Conservation (phyloP, 139 green algal genomes). For the Volvox reticuliferus region DNA sequence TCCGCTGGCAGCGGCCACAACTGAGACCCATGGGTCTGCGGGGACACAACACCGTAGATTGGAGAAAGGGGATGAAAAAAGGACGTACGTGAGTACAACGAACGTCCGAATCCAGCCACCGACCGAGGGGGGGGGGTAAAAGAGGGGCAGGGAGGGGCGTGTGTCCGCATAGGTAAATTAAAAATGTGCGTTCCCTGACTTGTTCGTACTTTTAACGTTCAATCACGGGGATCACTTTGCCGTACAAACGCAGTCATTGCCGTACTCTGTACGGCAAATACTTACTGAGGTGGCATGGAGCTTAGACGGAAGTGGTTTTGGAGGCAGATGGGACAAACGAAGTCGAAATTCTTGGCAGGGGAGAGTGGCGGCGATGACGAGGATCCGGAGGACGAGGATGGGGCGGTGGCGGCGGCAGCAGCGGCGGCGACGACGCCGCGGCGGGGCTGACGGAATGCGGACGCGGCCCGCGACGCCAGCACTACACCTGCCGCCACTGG, state of each 20-base stretch:
- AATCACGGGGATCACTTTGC: too few species aligned
- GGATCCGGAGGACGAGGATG: not conserved
- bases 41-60: too few species aligned
- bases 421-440: not conserved
- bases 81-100: too few species aligned
- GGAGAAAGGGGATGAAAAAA: too few species aligned
- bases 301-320: conserved; percentile 10
- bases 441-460: not conserved
- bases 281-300: conserved; percentile 22
- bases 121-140: too few species aligned
- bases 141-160: too few species aligned
- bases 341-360: not conserved
- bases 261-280: not conserved
- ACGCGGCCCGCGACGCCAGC: too few species aligned
- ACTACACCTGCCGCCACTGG: too few species aligned
- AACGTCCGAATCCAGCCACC: too few species aligned
- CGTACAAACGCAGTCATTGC: not conserved
- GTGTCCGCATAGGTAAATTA: too few species aligned
- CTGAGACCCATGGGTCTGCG: conserved; percentile 23
- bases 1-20: conserved; percentile 55
- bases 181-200: too few species aligned
- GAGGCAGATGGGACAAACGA: conserved; percentile 44
- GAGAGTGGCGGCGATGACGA: not conserved
- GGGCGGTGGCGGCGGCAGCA: not conserved
- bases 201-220: too few species aligned